Evolutionary conservation across 2,329 filamentous ascomycete species (phyloP), one percentile per base, ranked within the genome.

Genomic region (Orbilia brochopaga): DNA sequence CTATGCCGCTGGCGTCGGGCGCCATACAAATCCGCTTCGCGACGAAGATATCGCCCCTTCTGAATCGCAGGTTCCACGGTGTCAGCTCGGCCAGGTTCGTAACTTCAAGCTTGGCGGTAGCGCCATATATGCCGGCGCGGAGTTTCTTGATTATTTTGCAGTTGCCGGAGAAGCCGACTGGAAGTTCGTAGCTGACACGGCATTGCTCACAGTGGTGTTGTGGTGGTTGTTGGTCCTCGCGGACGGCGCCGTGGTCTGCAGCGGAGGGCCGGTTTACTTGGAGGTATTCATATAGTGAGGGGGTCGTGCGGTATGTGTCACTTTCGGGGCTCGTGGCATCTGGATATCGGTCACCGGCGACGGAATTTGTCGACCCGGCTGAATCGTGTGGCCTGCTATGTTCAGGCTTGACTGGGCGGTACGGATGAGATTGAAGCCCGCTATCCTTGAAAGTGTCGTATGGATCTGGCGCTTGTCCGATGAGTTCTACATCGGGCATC

Each of bases 21-120:
- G 15, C 11, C 27, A 46, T 15, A 17, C 32, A 21, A 15, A 60
- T 64, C 51, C 66, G 40, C 50, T 70, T 70, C 23, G 52, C 66
- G 23, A 70, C 61, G 15, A 70, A 19, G 4, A 17, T 44, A 19
- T 51, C 7, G 4, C 66, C 59, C 0, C 11, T 51, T 7, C 3
- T 30, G 3, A 60, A 35, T 4, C 1, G 2, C 32, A 15, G 17
- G 11, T 64, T 50, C 59, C 59, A 70, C 11, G 6, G 32, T 7
- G 15, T n/a, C 8, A 5, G 2, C 2, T 27, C 7, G 11, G 57
- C 27, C 2, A 24, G 19, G 23, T 51, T 27, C 4, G 55, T 17
- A 8, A 70, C 40, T 17, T 64, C 17, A 7, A 70, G 4, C 5
- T 64, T 55, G 6, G 46, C 66, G 1, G 66, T 64, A 11, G 59